phyloP scores from a whole-genome alignment of 1,139 yeast species.

The Pichia sp. region DNA sequence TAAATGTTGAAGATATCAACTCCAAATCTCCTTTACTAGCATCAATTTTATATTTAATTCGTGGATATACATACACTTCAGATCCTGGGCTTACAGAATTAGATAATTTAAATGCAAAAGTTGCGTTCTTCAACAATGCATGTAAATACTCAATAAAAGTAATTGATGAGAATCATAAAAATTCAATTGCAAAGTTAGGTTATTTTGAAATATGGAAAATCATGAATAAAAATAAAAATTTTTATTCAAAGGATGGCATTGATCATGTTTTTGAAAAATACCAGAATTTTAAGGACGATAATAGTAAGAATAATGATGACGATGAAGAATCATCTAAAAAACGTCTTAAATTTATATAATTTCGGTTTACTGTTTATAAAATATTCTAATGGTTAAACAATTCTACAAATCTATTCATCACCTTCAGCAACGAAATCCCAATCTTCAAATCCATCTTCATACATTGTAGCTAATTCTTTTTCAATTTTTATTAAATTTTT shows the following conservation, averaged over 20 bases:
- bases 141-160: slow-evolving; percentile 17
- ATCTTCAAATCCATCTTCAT: slow-evolving; percentile 28
- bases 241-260: slow-evolving; percentile 15
- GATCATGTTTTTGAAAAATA: slow-evolving; percentile 8
- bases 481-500: slow-evolving; percentile 32
- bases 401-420: too few relatives aligned
- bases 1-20: neutral
- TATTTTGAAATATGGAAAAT: slow-evolving; percentile 17
- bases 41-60: slow-evolving; percentile 21
- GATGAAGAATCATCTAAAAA: neutral
- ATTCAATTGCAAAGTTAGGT: slow-evolving; percentile 20
- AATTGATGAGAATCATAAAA: slow-evolving; percentile 10
- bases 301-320: too few relatives aligned
- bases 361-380: too few relatives aligned
- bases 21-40: slow-evolving; percentile 21
- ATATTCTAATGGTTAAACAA: too few relatives aligned
- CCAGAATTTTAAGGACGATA: neutral
- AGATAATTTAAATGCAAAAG: slow-evolving; percentile 17
- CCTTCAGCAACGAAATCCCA: slow-evolving; percentile 24
- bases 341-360: slow-evolving; percentile 8
- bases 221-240: slow-evolving; percentile 15
- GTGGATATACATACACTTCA: slow-evolving; percentile 14
- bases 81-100: slow-evolving; percentile 15
- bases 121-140: slow-evolving; percentile 17
- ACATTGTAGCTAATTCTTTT: slow-evolving; percentile 29